A percentile compares a stretch with the other conserved stretches of the same genome.
Evolutionary conservation across 805 yeast species (phyloP).

Genomic region (Saccharomycopsis lassenensis): DNA sequence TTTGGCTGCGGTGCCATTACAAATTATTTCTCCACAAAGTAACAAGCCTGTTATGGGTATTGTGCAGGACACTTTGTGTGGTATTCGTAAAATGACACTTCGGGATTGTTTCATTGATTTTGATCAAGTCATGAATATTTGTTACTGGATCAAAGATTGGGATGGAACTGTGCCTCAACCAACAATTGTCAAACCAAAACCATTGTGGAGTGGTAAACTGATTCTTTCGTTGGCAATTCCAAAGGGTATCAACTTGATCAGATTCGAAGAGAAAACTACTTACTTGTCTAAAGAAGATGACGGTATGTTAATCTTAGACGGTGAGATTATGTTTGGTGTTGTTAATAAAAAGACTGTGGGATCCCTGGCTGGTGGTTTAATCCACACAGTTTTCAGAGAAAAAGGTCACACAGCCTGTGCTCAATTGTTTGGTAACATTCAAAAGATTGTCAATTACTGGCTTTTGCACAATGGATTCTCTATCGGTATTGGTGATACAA

Average conservation of each 20-base stretch:
- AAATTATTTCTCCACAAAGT: slow-evolving; percentile 96
- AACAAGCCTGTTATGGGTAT: slow-evolving; percentile 99
- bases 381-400: slow-evolving; percentile 95
- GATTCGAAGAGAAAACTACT: slow-evolving; percentile 86
- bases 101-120: slow-evolving; percentile 83
- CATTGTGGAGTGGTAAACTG: slow-evolving; percentile 97
- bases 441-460: slow-evolving; percentile 95
- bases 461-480: slow-evolving; percentile 93
- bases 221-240: slow-evolving; percentile 88
- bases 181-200: slow-evolving; percentile 86
- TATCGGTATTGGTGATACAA: slow-evolving; percentile 99
- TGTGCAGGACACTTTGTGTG: slow-evolving; percentile 97
- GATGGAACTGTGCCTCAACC: slow-evolving; percentile 97
- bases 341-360: slow-evolving; percentile 98
- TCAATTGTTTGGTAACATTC: slow-evolving; percentile 80
- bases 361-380: slow-evolving; percentile 95
- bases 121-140: slow-evolving; percentile 91
- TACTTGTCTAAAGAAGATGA: slow-evolving; percentile 78
- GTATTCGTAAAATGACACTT: slow-evolving; percentile 88
- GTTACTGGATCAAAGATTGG: slow-evolving; percentile 98
- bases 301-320: slow-evolving; percentile 93
- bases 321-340: slow-evolving; percentile 95
- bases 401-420: slow-evolving; percentile 91
- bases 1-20: slow-evolving; percentile 93
- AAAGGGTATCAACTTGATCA: slow-evolving; percentile 85